Conservation (phyloP, 768 basidiomycete species). For the Amylocystis lapponica region DNA sequence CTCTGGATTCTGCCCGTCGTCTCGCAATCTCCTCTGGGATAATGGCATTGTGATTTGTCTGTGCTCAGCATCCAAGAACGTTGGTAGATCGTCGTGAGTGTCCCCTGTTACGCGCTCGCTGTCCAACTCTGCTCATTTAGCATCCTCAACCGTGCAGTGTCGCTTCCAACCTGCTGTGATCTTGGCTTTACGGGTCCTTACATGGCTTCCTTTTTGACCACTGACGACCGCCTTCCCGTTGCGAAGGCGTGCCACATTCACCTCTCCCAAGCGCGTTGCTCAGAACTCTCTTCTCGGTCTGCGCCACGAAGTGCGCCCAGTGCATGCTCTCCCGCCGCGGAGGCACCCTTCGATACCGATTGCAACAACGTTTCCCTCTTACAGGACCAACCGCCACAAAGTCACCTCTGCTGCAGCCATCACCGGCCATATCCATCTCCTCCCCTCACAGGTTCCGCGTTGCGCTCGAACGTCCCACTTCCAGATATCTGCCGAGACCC, state of each 20-base stretch:
- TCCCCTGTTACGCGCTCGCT: background rate
- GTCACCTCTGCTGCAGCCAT: background rate
- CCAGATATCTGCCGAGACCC: slow-evolving; percentile 9
- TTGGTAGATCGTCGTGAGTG: slow-evolving; percentile 9
- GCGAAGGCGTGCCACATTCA: slow-evolving; percentile 1
- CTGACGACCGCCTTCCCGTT: slow-evolving; percentile 11
- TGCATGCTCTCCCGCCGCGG: too few relatives aligned
- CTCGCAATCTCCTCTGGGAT: slow-evolving; percentile 3
- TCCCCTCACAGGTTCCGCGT: slow-evolving; percentile 16
- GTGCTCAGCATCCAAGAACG: background rate
- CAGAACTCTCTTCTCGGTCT: too few relatives aligned
- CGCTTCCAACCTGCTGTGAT: too few relatives aligned
- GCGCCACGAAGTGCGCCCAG: too few relatives aligned
- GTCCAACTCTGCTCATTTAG: slow-evolving; percentile 11
- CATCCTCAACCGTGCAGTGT: slow-evolving; percentile 1
- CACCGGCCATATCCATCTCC: slow-evolving; percentile 17
- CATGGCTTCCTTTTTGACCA: slow-evolving; percentile 8
- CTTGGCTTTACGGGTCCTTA: too few relatives aligned
- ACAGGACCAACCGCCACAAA: too few relatives aligned
- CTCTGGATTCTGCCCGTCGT: slow-evolving; percentile 2
- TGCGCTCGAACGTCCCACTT: slow-evolving; percentile 16
- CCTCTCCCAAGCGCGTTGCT: background rate
- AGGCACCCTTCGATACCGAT: too few relatives aligned
- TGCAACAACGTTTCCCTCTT: too few relatives aligned
- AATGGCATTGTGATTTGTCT: slow-evolving; percentile 11